These are phyloP conservation scores for Penicillium sp. DNA, from an alignment of 2,329 filamentous ascomycete species.

Conservation along the genomic window DNA sequence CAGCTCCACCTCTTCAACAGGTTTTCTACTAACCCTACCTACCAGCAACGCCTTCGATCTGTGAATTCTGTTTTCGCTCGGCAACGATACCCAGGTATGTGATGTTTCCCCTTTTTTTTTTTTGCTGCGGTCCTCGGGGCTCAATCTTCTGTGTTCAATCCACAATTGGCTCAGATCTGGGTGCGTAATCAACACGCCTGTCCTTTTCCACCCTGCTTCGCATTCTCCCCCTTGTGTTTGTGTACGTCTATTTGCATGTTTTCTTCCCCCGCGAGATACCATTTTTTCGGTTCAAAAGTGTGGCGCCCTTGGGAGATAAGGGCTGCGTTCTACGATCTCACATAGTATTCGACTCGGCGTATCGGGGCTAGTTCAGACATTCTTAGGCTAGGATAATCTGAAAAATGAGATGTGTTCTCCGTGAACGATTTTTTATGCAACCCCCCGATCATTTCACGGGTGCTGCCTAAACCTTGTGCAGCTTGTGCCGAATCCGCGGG, in stretches of 20 bases:
- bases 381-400: background rate
- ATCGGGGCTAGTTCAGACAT: background rate
- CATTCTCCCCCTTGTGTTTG: background rate
- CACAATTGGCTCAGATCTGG: background rate
- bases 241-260: background rate
- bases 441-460: background rate
- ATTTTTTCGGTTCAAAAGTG: background rate
- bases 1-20: background rate
- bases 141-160: background rate
- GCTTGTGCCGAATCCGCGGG: background rate
- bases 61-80: background rate
- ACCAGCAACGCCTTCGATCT: slow-evolving; percentile 9
- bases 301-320: background rate
- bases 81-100: slow-evolving; percentile 4
- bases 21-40: slow-evolving; percentile 10
- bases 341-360: background rate
- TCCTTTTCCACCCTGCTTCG: background rate
- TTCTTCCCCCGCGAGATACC: background rate
- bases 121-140: background rate
- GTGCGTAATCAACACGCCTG: background rate
- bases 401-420: background rate
- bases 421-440: background rate
- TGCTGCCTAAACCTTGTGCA: background rate
- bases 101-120: background rate
- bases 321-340: slow-evolving; percentile 3